Base-by-base conservation (phyloP, 2,329 filamentous ascomycete species). In the Alternaria brassicae region DNA sequence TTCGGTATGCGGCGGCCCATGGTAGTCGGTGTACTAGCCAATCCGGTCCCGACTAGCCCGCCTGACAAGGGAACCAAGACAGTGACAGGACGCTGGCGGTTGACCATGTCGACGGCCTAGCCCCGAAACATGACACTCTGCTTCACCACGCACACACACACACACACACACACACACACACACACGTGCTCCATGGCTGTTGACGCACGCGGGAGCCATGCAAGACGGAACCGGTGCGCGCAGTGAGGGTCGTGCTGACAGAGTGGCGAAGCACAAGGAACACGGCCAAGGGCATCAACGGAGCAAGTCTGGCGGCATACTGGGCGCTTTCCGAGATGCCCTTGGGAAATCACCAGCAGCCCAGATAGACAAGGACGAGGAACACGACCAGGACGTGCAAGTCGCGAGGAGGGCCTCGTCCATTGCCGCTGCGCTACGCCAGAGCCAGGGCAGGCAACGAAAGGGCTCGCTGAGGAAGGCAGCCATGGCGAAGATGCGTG, bases 381-480 rank as follows among this genome's bases (percentile, higher is more conserved):
- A n/a, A n/a, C 55, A 61, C 23, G 57, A 56, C 47, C 54, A 65
- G 36, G 72, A 77, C 53, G 72, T 73, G 51, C 75, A 79, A 44
- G 52, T 63, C 51, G 34, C 60, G 9, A 64, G 65, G 58, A 64
- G 53, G 44, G 70, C 53, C 27, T 63, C 66, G 19, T 64, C 72
- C 44, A 65, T 75, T 44, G 69, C 68, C 21, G 70, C 64, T 58
- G 81, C 80, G 25, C 73, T 84, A 50, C 83, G 69, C 56, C 81
- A 84, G 58, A 84, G 74, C 55, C 82, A 83, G 74, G 71, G 69
- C 30, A 83, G 92, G 55, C 88, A 89, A 69, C 87, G 93, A 60
- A 91, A 91, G 74, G 93, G 92, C 4, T 97, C 93, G 10, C 82
- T 97, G 75, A 86, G 93, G 60, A 97, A 97, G 78, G 92, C 91